phyloP scores from a whole-genome alignment of 2,329 filamentous ascomycete genomes.

The Cladosporium sphaerospermum region DNA sequence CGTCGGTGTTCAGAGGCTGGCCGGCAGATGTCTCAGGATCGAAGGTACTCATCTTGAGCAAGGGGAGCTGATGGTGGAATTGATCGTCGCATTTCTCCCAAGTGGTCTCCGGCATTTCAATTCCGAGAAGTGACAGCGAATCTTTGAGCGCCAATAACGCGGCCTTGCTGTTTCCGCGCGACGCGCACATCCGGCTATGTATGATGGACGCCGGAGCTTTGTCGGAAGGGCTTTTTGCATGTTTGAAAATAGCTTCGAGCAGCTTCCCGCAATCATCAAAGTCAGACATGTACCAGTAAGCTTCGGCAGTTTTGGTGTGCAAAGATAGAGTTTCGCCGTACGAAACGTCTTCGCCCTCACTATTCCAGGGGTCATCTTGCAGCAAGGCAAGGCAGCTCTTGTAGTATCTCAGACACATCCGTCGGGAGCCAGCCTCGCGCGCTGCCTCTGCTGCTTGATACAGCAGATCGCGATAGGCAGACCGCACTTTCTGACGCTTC shows the following conservation, averaged over 20 bases:
- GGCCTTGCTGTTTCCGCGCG: constrained; percentile 62
- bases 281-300: constrained; percentile 71
- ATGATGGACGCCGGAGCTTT: constrained; percentile 80
- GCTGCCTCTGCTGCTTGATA: constrained; percentile 73
- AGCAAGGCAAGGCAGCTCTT: constrained; percentile 70
- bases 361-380: constrained; percentile 71
- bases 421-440: constrained; percentile 73
- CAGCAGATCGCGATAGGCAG: constrained; percentile 63
- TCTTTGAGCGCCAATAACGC: constrained; percentile 66
- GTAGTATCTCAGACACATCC: constrained; percentile 78
- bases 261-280: constrained; percentile 60
- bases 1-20: constrained; percentile 48
- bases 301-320: constrained; percentile 73
- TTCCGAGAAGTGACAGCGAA: constrained; percentile 63
- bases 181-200: constrained; percentile 70
- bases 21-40: constrained; percentile 12
- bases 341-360: constrained; percentile 60
- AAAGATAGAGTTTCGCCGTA: constrained; percentile 83
- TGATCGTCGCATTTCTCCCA: constrained; percentile 72
- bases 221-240: constrained; percentile 67
- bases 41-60: constrained; percentile 17
- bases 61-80: constrained; percentile 48
- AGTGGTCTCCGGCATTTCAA: constrained; percentile 59
- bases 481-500: constrained; percentile 46
- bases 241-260: constrained; percentile 62